Base-by-base conservation (phyloP, 208 protist species). In the Trypanosoma cruzi region DNA sequence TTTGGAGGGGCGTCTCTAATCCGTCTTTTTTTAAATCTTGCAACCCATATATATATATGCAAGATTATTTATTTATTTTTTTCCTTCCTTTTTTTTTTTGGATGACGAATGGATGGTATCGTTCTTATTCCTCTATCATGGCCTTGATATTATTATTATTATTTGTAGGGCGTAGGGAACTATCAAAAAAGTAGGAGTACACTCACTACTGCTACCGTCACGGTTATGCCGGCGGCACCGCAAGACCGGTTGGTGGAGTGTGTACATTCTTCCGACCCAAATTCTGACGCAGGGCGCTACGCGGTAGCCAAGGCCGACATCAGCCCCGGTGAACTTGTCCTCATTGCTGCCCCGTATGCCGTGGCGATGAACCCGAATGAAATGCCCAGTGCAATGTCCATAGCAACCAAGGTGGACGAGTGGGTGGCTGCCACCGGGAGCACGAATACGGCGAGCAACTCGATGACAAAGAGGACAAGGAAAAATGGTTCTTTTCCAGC, bases 311-410 rank as follows among this genome's bases (percentile, higher is more conserved):
- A 68, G 37, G 40, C 55, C 16, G 56, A 63, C 22, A 79, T 93
- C 26, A 72, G 58, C 10, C 79, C 88, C 11, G 84, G 88, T 32
- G 82, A 93, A 31, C 73, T 86, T 31, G 84, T 90, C 26, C 72
- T 93, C 46, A n/a, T 76, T 0, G 67, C 86, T 13, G 80, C 80
- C 6, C 86, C 83, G 14, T 89, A 81, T 68, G 76, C 54, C 4
- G 46, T 85, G 20, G 68, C 81, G 22, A 60, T 87, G 40, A 87
- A 82, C 58, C 80, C 83, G 0, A 84, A 76, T 63, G 75, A 79
- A 37, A 73, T 69, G 46, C 42, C 68, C 32, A 88, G 76, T 53
- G 86, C 68, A 16, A 80, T 92, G 32, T 80, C 82, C 55, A 71
- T 90, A 18, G 66, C 69, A 20, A 59, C 75, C 4, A 76, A 58